These are phyloP conservation scores for Ceratocystis cubensis DNA, from an alignment of 2,329 filamentous ascomycete genomes.

Conservation along the genomic window DNA sequence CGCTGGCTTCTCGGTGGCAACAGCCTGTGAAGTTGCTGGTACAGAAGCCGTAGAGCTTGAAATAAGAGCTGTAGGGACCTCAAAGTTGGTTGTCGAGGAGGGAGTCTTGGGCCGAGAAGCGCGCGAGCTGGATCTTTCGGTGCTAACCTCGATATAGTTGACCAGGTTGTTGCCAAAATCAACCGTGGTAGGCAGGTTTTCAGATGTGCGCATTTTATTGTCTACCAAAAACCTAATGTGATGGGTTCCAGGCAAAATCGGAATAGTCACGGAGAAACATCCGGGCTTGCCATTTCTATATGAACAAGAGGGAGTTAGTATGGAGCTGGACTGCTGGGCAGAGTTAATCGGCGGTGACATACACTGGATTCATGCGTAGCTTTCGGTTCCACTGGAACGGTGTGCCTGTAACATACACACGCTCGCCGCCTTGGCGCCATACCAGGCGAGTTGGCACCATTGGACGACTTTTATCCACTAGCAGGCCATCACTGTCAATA, in stretches of 20 bases:
- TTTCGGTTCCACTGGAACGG: conserved; percentile 97
- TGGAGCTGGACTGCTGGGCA: not conserved
- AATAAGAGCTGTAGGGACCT: conserved; percentile 24
- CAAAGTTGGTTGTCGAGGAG: conserved; percentile 22
- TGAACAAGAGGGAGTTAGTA: conserved; percentile 18
- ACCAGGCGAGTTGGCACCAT: conserved; percentile 75
- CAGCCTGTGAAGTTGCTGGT: conserved; percentile 16
- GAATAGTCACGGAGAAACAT: conserved; percentile 63
- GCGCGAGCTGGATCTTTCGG: conserved; percentile 51
- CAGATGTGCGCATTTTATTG: conserved; percentile 80
- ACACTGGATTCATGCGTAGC: conserved; percentile 75
- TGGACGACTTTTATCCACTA: conserved; percentile 59
- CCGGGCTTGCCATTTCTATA: conserved; percentile 44
- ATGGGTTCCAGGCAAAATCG: conserved; percentile 84
- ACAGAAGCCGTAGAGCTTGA: conserved; percentile 23
- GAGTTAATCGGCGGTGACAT: conserved; percentile 33
- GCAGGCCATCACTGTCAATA: conserved; percentile 64
- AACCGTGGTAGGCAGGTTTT: conserved; percentile 80
- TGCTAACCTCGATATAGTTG: conserved; percentile 82
- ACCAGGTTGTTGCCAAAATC: conserved; percentile 97
- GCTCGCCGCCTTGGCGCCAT: conserved; percentile 73
- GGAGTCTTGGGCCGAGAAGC: conserved; percentile 15
- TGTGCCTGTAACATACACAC: conserved; percentile 91
- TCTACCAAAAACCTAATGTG: conserved; percentile 95
- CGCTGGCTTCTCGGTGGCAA: conserved; percentile 27